Base-by-base conservation (phyloP, 352 stramenopile genomes). In the Phytopythium delawarense region DNA sequence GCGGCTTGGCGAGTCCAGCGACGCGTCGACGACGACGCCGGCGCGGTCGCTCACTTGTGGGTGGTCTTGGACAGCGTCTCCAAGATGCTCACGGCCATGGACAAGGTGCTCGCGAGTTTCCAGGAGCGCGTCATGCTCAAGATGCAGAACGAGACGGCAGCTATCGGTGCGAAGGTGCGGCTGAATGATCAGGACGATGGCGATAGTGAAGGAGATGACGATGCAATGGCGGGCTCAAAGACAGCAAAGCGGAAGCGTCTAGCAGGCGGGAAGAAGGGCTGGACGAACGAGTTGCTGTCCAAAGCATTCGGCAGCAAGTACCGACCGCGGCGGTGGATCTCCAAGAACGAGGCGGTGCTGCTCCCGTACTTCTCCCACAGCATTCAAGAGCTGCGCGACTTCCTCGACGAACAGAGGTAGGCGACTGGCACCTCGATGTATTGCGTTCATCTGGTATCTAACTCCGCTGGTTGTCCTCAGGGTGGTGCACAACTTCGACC, bases 121-220 rank as follows among this genome's bases (percentile, higher is more conserved):
- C 79, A 90, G 52, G 81, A 92, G 45, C 71, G 78, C 13, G 71
- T 90, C 0, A 59, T 86, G 48, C 40, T 92, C 28, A 89, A 88
- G 60, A 88, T 92, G 74, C 84, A 92, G 61, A 60, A 51, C 32
- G 72, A 73, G 62, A 65, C 67, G 32, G 69, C 57, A 25, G 57
- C 32, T 5, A 63, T 59, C 35, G 45, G 56, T 37, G 71, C 71
- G 0, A 64, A 57, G 49, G 57, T 64, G 46, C 46, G 46, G 48
- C 16, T 20, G 13, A 18, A 15, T 20, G 25, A 23, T 6, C 21
- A 54, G 15, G 23, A 54, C 11, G 48, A 16, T 2, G 18, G 2
- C 25, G 28, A 39, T 37, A 67, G 66, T 59, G 35, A 45, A 32
- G 53, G 15, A 2, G 53, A 45, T 7, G n/a, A n/a, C 25, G 28